Conservation (phyloP, 768 basidiomycete species). For the Kwoniella mangroviensis region DNA sequence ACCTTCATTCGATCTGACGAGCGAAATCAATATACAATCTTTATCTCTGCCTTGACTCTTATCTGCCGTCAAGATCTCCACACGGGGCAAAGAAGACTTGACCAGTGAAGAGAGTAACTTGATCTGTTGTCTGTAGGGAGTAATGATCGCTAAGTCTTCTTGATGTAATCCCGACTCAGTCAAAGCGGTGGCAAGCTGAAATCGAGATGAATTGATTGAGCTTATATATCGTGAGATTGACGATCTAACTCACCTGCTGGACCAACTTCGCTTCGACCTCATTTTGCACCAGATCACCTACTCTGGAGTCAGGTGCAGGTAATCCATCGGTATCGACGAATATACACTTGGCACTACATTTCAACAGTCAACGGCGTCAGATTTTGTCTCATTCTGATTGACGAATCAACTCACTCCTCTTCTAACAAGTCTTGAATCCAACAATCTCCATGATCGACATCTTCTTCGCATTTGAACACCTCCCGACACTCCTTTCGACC, state of each 20-base stretch:
- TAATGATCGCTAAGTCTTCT: constrained; percentile 82
- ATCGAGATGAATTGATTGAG: neutral
- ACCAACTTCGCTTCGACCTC: constrained; percentile 69
- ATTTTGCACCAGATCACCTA: constrained; percentile 91
- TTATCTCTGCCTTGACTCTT: constrained; percentile 94
- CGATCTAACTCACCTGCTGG: constrained; percentile 54
- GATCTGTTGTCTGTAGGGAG: constrained; percentile 92
- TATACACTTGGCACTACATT: constrained; percentile 75
- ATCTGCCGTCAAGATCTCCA: constrained; percentile 90
- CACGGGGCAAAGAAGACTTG: constrained; percentile 60
- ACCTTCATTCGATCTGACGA: constrained; percentile 83
- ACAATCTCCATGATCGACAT: constrained; percentile 60
- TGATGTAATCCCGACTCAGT: constrained; percentile 68
- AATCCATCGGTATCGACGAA: constrained; percentile 91
- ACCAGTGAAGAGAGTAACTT: constrained; percentile 79
- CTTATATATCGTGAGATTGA: too few relatives aligned
- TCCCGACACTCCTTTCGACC: constrained; percentile 57
- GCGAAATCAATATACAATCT: constrained; percentile 88
- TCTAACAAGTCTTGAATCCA: constrained; percentile 74
- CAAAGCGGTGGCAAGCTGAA: constrained; percentile 71
- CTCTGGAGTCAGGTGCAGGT: constrained; percentile 76
- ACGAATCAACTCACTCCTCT: constrained; percentile 63
- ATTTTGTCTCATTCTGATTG: neutral
- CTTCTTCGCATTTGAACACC: constrained; percentile 9
- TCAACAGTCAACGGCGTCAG: neutral